These are phyloP conservation scores for Limonium bicolor DNA, from an alignment of 148 eudicot genomes.

Conservation along the genomic window DNA sequence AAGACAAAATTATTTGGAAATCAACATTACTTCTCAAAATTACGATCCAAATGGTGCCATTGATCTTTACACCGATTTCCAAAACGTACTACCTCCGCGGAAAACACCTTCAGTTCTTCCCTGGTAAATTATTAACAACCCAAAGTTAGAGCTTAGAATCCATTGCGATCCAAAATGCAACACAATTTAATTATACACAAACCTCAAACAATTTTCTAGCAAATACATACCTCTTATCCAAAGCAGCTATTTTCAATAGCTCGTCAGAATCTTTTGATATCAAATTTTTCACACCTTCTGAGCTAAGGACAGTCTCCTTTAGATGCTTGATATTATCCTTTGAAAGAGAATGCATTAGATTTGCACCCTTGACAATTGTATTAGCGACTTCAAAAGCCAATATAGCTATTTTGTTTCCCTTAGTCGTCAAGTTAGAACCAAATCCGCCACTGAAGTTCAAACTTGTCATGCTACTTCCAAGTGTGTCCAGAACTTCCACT, in stretches of 20 bases:
- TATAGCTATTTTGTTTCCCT: constrained; percentile 36
- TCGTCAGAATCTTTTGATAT: constrained; percentile 43
- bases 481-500: constrained; percentile 40
- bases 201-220: neutral
- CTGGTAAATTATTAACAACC: constrained; percentile 19
- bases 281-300: constrained; percentile 43
- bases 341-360: constrained; percentile 47
- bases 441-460: constrained; percentile 36
- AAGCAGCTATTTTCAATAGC: constrained; percentile 35
- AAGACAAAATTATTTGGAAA: neutral
- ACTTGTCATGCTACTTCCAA: constrained; percentile 45
- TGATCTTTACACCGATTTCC: constrained; percentile 98
- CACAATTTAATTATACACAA: neutral
- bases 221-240: constrained; percentile 38
- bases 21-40: constrained; percentile 69
- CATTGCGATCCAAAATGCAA: constrained; percentile 1
- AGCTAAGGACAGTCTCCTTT: constrained; percentile 40
- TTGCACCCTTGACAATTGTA: constrained; percentile 54
- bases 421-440: constrained; percentile 23
- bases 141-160: no score
- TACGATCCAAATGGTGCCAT: constrained; percentile 95
- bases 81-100: constrained; percentile 91
- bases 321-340: constrained; percentile 27
- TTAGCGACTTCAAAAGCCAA: constrained; percentile 65
- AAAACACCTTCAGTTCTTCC: constrained; percentile 82